A percentile compares a stretch with the other conserved stretches of the same genome.
Conservation (phyloP, 805 yeast genomes). For the Monosporozyma aquatica region DNA sequence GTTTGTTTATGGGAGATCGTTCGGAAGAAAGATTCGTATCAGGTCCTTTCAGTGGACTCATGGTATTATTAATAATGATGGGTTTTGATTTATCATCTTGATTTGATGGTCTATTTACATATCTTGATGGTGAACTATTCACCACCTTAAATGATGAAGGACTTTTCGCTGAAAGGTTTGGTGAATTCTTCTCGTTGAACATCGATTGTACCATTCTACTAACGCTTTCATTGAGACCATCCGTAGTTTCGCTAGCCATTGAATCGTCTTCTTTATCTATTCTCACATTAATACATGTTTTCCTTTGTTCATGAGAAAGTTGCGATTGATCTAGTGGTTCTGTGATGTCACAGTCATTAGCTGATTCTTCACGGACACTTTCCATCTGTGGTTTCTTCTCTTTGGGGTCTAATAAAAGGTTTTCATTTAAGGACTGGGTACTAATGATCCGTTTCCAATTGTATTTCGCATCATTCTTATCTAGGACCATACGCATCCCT, state of each 20-base stretch:
- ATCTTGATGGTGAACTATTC: conserved; percentile 4
- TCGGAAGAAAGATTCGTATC: background rate
- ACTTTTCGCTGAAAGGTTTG: background rate
- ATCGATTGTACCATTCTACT: conserved; percentile 3
- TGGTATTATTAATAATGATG: background rate
- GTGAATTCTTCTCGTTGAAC: background rate
- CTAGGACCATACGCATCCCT: conserved; percentile 26
- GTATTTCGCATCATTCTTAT: conserved; percentile 25
- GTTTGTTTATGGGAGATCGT: background rate
- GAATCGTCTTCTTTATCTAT: conserved; percentile 3
- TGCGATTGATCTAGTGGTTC: background rate
- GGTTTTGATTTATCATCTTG: background rate
- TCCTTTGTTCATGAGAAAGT: no score
- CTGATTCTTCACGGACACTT: background rate
- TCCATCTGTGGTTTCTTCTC: background rate
- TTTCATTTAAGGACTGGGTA: conserved; percentile 13
- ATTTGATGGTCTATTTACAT: background rate
- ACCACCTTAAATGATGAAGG: conserved; percentile 3
- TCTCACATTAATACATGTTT: no score
- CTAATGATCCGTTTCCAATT: conserved; percentile 27
- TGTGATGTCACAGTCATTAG: background rate
- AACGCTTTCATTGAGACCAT: background rate
- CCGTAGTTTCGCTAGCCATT: background rate
- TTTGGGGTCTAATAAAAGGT: conserved; percentile 4
- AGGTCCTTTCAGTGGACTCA: background rate